Conservation (phyloP, 225 moss, liverwort and hornwort species). For the Antitrichia curtipendula region DNA sequence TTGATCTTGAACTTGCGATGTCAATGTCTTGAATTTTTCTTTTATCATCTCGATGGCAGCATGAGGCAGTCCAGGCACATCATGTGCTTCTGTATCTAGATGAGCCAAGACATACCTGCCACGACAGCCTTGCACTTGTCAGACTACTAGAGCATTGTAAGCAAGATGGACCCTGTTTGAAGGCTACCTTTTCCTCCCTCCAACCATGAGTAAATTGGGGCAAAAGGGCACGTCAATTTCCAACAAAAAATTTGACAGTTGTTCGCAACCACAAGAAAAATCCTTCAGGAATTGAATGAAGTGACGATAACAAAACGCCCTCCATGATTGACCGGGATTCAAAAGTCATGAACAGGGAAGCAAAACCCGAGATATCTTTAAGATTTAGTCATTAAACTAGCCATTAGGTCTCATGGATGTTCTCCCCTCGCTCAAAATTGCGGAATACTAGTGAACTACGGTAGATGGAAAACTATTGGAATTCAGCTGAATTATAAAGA, state of each 20-base stretch:
- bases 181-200: neutral
- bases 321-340: neutral
- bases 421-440: neutral
- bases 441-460: neutral
- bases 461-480: neutral
- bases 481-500: neutral
- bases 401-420: neutral
- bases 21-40: conserved; percentile 63
- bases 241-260: neutral
- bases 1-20: conserved; percentile 56
- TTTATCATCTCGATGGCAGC: conserved; percentile 54
- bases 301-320: neutral
- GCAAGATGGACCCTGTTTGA: neutral
- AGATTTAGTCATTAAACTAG: neutral
- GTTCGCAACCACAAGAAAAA: neutral
- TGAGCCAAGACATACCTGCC: conserved; percentile 62
- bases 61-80: conserved; percentile 72
- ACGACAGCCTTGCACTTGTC: neutral
- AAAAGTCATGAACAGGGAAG: neutral
- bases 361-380: neutral
- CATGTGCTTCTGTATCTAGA: conserved; percentile 64
- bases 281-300: neutral
- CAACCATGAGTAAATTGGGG: neutral
- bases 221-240: neutral
- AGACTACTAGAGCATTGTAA: neutral